Evolutionary conservation across 108 stramenopile genomes (phyloP).

Genomic region (Nannochloropsis gaditana): DNA sequence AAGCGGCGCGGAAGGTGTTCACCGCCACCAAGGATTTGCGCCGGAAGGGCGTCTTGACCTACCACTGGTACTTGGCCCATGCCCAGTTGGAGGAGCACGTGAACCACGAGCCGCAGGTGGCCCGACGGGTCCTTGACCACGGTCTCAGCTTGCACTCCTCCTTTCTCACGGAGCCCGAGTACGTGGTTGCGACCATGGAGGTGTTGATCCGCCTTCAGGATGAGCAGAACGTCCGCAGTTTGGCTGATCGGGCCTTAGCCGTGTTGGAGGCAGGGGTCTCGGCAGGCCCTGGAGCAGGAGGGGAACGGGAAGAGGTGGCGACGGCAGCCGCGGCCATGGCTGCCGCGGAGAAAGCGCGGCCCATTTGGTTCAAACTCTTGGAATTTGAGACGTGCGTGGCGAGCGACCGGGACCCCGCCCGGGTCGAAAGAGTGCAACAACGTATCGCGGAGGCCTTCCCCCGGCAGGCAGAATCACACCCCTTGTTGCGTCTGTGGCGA

Average conservation of each 20-base stretch:
- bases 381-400: conserved; percentile 7
- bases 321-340: background rate
- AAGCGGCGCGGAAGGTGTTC: conserved; percentile 36
- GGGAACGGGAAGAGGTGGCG: conserved; percentile 12
- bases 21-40: conserved; percentile 21
- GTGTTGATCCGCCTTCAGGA: conserved; percentile 28
- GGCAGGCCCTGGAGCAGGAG: background rate
- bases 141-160: conserved; percentile 32
- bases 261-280: background rate
- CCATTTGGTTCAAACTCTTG: background rate
- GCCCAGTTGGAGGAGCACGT: conserved; percentile 42
- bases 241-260: background rate
- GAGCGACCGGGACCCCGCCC: background rate
- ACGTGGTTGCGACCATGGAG: conserved; percentile 31
- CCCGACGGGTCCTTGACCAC: conserved; percentile 28
- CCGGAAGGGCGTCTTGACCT: conserved; percentile 25
- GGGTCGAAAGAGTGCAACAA: background rate
- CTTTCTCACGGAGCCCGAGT: conserved; percentile 39
- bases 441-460: background rate
- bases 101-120: conserved; percentile 41
- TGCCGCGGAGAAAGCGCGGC: background rate
- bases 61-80: conserved; percentile 36
- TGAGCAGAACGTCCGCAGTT: background rate
- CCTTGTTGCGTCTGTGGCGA: background rate
- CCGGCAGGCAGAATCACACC: background rate